phyloP scores from a whole-genome alignment of 2,329 filamentous ascomycete species.

The Aspergillus vadensis region DNA sequence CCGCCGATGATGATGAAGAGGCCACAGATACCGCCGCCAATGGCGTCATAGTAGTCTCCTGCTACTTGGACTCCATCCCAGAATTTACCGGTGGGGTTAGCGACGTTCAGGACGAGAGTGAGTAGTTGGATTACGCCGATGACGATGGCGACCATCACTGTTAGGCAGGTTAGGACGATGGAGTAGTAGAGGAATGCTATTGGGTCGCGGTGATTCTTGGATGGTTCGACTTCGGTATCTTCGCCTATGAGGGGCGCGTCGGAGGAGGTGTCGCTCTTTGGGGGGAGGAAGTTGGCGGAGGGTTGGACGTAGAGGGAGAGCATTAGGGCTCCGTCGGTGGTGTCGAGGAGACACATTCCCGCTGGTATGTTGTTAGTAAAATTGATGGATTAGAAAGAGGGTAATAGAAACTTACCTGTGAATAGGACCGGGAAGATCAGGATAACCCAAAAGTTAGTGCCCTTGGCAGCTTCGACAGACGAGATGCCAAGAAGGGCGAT shows the following conservation, averaged over 20 bases:
- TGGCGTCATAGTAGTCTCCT: slow-evolving; percentile 80
- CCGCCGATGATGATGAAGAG: slow-evolving; percentile 77
- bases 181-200: slow-evolving; percentile 96
- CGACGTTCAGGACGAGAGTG: slow-evolving; percentile 74
- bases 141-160: slow-evolving; percentile 78
- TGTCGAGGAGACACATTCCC: slow-evolving; percentile 94
- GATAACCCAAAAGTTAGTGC: slow-evolving; percentile 92
- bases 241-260: slow-evolving; percentile 19
- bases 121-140: slow-evolving; percentile 86
- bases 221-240: slow-evolving; percentile 25
- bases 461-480: slow-evolving; percentile 79
- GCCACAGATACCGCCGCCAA: slow-evolving; percentile 83
- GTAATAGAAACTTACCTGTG: slow-evolving; percentile 60
- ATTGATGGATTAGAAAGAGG: not conserved
- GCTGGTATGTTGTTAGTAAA: slow-evolving; percentile 48
- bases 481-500: slow-evolving; percentile 89
- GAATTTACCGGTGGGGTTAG: slow-evolving; percentile 72
- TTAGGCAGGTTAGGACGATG: slow-evolving; percentile 80
- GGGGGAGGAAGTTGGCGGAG: slow-evolving; percentile 42
- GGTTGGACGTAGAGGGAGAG: slow-evolving; percentile 80
- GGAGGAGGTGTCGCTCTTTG: slow-evolving; percentile 26
- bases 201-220: slow-evolving; percentile 65
- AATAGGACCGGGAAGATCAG: slow-evolving; percentile 88
- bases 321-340: slow-evolving; percentile 90
- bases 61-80: slow-evolving; percentile 83